A percentile compares a stretch with the other conserved stretches of the same genome.
These are phyloP conservation scores for Paragyromitra xinjiangensis DNA, from an alignment of 495 filamentous ascomycete species.

Conservation along the genomic window DNA sequence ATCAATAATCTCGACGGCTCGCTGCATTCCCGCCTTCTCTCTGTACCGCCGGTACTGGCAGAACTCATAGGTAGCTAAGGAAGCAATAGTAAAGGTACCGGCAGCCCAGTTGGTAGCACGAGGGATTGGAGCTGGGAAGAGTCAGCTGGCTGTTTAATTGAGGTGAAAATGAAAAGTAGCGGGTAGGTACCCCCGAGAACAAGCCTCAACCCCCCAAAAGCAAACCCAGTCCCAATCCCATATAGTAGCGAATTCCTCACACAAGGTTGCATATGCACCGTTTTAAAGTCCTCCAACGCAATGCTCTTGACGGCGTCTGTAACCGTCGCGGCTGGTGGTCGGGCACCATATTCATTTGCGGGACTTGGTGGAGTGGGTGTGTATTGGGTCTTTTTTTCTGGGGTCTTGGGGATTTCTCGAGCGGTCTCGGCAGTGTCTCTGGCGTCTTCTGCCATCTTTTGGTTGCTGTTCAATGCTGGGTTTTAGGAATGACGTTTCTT, in stretches of 20 bases:
- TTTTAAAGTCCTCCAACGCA: conserved; percentile 72
- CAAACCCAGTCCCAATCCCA: conserved; percentile 81
- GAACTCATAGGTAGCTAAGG: conserved; percentile 76
- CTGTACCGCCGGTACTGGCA: conserved; percentile 75
- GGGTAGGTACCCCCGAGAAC: conserved; percentile 73
- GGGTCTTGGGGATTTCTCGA: not conserved
- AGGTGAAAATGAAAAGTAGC: not conserved
- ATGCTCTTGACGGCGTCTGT: conserved; percentile 73
- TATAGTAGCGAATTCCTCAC: conserved; percentile 80
- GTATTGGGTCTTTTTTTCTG: conserved; percentile 4
- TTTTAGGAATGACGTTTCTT: not conserved
- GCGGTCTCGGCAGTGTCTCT: conserved; percentile 18
- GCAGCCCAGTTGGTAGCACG: conserved; percentile 84
- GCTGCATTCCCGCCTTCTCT: conserved; percentile 80
- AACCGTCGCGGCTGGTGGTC: conserved; percentile 60
- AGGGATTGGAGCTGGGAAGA: conserved; percentile 61
- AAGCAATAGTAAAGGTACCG: conserved; percentile 71
- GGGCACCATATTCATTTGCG: conserved; percentile 45
- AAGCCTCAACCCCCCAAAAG: conserved; percentile 73
- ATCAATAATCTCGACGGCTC: conserved; percentile 82
- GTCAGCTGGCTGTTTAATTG: not conserved
- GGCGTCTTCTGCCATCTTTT: conserved; percentile 34
- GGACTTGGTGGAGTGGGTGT: conserved; percentile 25
- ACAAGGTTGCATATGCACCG: conserved; percentile 82
- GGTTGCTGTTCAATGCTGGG: not conserved